Evolutionary conservation across 2,329 filamentous ascomycete genomes (phyloP).

Genomic region (Mycosphaerelloides madeirae): DNA sequence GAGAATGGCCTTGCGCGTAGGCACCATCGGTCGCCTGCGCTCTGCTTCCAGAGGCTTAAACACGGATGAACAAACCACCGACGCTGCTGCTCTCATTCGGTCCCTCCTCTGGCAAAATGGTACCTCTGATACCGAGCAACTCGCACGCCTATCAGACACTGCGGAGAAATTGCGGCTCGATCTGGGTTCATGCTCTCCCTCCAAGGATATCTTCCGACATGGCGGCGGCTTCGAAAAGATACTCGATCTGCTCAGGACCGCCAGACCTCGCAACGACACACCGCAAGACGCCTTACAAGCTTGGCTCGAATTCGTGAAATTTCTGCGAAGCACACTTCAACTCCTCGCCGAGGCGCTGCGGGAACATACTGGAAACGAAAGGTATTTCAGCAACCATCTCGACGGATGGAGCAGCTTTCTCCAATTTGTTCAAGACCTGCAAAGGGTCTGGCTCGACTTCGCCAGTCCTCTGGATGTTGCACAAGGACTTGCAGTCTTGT

Average conservation of each 20-base stretch:
- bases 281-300: slow-evolving; percentile 8
- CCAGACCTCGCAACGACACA: slow-evolving; percentile 11
- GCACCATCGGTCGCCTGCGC: slow-evolving; percentile 21
- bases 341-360: slow-evolving; percentile 71
- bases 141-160: slow-evolving; percentile 13
- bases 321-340: slow-evolving; percentile 14
- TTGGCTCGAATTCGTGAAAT: slow-evolving; percentile 3
- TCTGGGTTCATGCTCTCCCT: slow-evolving; percentile 12
- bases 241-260: slow-evolving; percentile 17
- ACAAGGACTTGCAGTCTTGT: slow-evolving; percentile 5
- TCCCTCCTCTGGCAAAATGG: slow-evolving; percentile 15
- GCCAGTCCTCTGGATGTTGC: slow-evolving; percentile 1
- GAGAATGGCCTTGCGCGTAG: slow-evolving; percentile 24
- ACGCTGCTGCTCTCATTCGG: slow-evolving; percentile 23
- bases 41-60: slow-evolving; percentile 26
- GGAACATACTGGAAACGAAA: slow-evolving; percentile 77
- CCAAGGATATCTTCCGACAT: slow-evolving; percentile 30
- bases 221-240: slow-evolving; percentile 27
- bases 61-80: slow-evolving; percentile 23
- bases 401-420: slow-evolving; percentile 75
- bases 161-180: slow-evolving; percentile 19
- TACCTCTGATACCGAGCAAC: slow-evolving; percentile 14
- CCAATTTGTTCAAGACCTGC: slow-evolving; percentile 58
- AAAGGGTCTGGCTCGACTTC: background rate
- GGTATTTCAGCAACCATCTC: slow-evolving; percentile 76